Evolutionary conservation across 257 asterid species (phyloP).

Genomic region (Penstemon davidsonii): DNA sequence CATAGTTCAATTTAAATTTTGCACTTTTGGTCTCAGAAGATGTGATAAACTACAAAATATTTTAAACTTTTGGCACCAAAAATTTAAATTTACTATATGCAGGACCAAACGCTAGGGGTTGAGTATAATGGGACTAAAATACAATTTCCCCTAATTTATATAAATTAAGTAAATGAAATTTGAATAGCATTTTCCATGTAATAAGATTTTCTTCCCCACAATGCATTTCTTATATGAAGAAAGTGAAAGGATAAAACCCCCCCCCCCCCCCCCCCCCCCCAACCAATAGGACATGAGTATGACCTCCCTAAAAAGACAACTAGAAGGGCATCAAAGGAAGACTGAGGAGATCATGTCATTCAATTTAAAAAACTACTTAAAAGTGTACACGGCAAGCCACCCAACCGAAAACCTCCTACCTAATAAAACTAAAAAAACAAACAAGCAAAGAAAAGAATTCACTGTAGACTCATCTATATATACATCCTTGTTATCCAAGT

Average conservation of each 20-base stretch:
- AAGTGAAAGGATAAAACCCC: constrained; percentile 34
- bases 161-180: constrained; percentile 12
- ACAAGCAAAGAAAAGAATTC: constrained; percentile 55
- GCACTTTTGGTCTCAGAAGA: too few relatives aligned
- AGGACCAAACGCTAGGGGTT: too few relatives aligned
- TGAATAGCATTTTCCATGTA: background rate
- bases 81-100: too few relatives aligned
- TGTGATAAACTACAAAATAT: too few relatives aligned
- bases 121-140: too few relatives aligned
- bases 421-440: constrained; percentile 35
- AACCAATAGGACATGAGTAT: background rate
- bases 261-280: too few relatives aligned
- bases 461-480: constrained; percentile 30
- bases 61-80: too few relatives aligned
- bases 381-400: constrained; percentile 33
- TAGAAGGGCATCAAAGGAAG: constrained; percentile 26
- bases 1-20: too few relatives aligned
- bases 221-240: constrained; percentile 39
- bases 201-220: constrained; percentile 16
- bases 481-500: constrained; percentile 18
- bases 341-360: constrained; percentile 15
- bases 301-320: constrained; percentile 39
- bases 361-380: background rate
- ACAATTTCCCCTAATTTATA: too few relatives aligned
- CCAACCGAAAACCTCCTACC: constrained; percentile 32